Base-by-base conservation (phyloP, 192 early-diverging fungal species). In the Jimgerdemannia lactiflua region DNA sequence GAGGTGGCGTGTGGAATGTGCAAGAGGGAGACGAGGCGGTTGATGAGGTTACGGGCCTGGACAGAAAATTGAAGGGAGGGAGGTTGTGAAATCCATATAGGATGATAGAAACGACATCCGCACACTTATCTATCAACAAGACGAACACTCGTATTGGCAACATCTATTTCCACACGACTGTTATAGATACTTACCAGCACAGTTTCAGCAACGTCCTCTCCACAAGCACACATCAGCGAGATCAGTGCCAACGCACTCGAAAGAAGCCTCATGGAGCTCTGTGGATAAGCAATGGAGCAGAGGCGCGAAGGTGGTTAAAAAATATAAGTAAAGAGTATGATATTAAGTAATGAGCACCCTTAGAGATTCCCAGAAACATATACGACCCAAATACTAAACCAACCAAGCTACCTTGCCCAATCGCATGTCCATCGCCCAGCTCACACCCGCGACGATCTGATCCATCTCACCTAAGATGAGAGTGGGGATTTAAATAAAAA, bases 191-290 rank as follows among this genome's bases (percentile, higher is more conserved):
- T 63, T 64, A 77, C 76, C 76, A 74, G 49, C 42, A 64, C 44
- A 39, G 64, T 40, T 41, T 77, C 39, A n/a, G 63, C 43, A 64
- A 77, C 17, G 49, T 74, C 65, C 42, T 73, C 71, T 7, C 76
- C 76, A 64, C 76, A 77, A 67, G 40, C n/a, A 74, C 72, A 74
- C 59, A 77, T 65, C 67, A 73, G 71, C 29, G 65, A 49, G 29
- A 77, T 68, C 39, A 77, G 49, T 14, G 42, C 14, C 42, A 73
- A 66, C 40, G 71, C 71, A 77, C 63, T 77, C 68, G 68, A 70
- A 65, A 74, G 69, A 19, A 72, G 66, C 68, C 73, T 77, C 39
- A 77, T 44, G 39, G 76, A 74, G 19, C 71, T 73, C 76, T 77
- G 43, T 73, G 14, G 14, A 59, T 59, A 59, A 59, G 49, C 6